These are phyloP conservation scores for Aspergillus brunneoviolaceus DNA, from an alignment of 2,329 filamentous ascomycete genomes.

Conservation along the genomic window DNA sequence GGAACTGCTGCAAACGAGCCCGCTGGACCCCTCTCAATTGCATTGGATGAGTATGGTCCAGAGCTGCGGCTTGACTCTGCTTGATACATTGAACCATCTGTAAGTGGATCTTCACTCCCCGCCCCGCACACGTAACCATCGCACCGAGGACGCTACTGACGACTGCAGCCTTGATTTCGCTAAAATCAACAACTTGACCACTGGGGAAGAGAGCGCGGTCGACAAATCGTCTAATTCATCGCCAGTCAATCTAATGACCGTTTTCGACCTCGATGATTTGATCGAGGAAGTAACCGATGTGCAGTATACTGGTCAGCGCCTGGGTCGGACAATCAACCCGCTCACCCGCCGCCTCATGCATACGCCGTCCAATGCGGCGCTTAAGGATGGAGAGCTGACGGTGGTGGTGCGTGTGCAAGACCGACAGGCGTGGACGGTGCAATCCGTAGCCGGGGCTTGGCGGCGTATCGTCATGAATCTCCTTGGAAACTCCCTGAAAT, in stretches of 20 bases:
- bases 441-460: constrained; percentile 24
- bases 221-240: not conserved
- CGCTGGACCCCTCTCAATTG: constrained; percentile 37
- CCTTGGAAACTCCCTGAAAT: constrained; percentile 34
- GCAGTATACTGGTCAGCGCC: constrained; percentile 22
- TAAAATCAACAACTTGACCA: constrained; percentile 28
- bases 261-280: constrained; percentile 29
- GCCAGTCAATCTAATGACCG: constrained; percentile 18
- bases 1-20: constrained; percentile 49
- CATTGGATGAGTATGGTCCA: constrained; percentile 48
- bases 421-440: constrained; percentile 24
- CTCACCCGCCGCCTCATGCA: not conserved
- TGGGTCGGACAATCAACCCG: constrained; percentile 4
- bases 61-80: constrained; percentile 51
- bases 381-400: constrained; percentile 8
- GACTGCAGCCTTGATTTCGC: constrained; percentile 26
- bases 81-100: constrained; percentile 45
- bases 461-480: constrained; percentile 34
- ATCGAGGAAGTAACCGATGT: constrained; percentile 27
- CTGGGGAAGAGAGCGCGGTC: constrained; percentile 2
- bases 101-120: constrained; percentile 1
- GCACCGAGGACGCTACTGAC: not conserved
- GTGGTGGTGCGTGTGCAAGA: constrained; percentile 20
- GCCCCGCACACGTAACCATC: not conserved
- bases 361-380: not conserved